Conservation (phyloP, 345 rosid genomes). For the Pistacia atlantica region DNA sequence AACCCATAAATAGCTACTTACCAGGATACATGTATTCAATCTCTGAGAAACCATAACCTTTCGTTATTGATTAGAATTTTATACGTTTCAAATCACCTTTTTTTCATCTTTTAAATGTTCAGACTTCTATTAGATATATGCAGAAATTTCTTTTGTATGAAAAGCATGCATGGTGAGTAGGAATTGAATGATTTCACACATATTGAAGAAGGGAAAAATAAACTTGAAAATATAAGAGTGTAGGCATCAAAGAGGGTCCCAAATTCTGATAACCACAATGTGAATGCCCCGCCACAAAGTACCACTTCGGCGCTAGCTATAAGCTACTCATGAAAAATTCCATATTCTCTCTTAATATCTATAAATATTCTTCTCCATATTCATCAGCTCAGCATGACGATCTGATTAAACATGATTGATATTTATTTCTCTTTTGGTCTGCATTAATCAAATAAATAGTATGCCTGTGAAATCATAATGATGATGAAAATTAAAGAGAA, state of each 20-base stretch:
- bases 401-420: not conserved
- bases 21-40: conserved; percentile 22
- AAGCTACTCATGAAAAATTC: not conserved
- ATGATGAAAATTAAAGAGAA: not conserved
- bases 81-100: not conserved
- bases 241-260: conserved; percentile 31
- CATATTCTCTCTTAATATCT: not conserved
- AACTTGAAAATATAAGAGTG: too few relatives aligned
- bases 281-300: conserved; percentile 19
- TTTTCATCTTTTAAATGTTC: conserved; percentile 8
- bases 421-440: not conserved
- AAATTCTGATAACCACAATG: conserved; percentile 20
- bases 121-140: not conserved
- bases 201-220: not conserved
- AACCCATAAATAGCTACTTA: conserved; percentile 23
- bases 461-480: conserved; percentile 17
- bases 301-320: conserved; percentile 11
- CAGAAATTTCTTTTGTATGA: too few relatives aligned
- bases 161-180: conserved; percentile 6
- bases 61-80: conserved; percentile 5
- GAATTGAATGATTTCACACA: conserved; percentile 14
- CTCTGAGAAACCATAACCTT: conserved; percentile 14
- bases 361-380: not conserved
- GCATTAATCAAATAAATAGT: not conserved
- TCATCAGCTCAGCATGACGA: conserved; percentile 41